Evolutionary conservation across 306 rosid genomes (phyloP).

Genomic region (Vigna unguiculata): DNA sequence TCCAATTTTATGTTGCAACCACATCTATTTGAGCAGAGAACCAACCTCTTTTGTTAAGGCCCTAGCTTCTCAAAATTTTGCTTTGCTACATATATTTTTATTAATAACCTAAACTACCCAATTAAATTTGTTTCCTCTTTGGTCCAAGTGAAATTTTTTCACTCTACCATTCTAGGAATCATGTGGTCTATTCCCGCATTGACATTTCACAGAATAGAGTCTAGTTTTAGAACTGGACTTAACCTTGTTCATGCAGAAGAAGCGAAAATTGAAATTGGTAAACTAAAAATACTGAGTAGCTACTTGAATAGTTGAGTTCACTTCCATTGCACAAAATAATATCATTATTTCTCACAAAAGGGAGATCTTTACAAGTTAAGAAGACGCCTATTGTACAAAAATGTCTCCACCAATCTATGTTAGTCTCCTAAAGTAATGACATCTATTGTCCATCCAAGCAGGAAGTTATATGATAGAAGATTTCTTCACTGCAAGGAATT

Average conservation of each 20-base stretch:
- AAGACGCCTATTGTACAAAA: not conserved
- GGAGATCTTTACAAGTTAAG: not conserved
- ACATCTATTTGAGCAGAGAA: not conserved
- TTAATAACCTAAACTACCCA: not conserved
- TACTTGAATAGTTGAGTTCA: not conserved
- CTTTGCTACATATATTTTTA: too few relatives aligned
- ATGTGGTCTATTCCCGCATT: too few relatives aligned
- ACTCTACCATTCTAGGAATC: not conserved
- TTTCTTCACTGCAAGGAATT: too few relatives aligned
- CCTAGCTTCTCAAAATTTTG: too few relatives aligned
- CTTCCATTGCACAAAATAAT: not conserved
- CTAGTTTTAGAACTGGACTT: too few relatives aligned
- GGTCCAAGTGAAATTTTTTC: not conserved
- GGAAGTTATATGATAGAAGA: not conserved
- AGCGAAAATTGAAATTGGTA: too few relatives aligned
- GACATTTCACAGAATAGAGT: too few relatives aligned
- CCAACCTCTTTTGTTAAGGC: not conserved
- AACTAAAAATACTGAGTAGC: too few relatives aligned
- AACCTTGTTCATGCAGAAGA: too few relatives aligned
- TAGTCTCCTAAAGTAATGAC: not conserved
- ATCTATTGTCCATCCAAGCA: not conserved
- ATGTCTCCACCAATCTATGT: not conserved
- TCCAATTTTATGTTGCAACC: too few relatives aligned
- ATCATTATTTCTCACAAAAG: too few relatives aligned
- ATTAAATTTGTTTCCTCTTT: too few relatives aligned